A percentile compares a stretch with the other conserved stretches of the same genome.
These are phyloP conservation scores for Saccharomycopsis synnaedendra DNA, from an alignment of 805 yeast species.

Conservation along the genomic window DNA sequence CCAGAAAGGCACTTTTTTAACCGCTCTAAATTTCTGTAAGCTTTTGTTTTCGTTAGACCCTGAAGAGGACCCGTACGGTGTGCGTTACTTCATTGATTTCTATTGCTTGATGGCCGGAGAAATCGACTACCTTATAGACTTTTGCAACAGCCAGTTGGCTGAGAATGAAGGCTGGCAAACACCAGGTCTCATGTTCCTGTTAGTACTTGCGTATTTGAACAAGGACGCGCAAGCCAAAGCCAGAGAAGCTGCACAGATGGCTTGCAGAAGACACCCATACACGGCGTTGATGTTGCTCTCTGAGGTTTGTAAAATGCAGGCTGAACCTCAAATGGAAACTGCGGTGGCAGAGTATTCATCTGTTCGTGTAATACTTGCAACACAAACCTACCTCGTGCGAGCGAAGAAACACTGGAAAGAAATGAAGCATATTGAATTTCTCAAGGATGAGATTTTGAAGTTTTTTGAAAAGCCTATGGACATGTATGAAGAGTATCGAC, in stretches of 20 bases:
- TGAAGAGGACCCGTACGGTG: conserved; percentile 75
- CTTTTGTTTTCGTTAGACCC: conserved; percentile 60
- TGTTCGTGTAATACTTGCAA: conserved; percentile 22
- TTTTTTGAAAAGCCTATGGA: not conserved
- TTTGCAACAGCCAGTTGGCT: conserved; percentile 44
- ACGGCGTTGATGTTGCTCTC: conserved; percentile 41
- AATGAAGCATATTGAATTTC: conserved; percentile 32
- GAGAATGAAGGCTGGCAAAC: conserved; percentile 57
- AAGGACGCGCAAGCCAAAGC: conserved; percentile 22
- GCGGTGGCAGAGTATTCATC: not conserved
- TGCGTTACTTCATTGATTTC: conserved; percentile 70
- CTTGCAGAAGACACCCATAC: conserved; percentile 42
- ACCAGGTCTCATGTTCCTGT: conserved; percentile 59
- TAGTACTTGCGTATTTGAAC: conserved; percentile 48
- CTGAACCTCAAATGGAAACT: not conserved
- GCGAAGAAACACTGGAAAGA: conserved; percentile 47
- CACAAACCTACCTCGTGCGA: conserved; percentile 50
- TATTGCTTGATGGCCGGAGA: conserved; percentile 62
- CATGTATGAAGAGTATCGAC: not conserved
- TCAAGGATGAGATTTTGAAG: conserved; percentile 24
- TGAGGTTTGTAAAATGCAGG: conserved; percentile 25
- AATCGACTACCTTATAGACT: conserved; percentile 45
- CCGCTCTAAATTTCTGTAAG: conserved; percentile 71
- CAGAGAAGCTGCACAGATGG: conserved; percentile 32
- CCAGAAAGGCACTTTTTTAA: conserved; percentile 64